A percentile compares a stretch with the other conserved stretches of the same genome.
phyloP scores from a whole-genome alignment of 495 filamentous ascomycete species.

The Penicillium goetzii region DNA sequence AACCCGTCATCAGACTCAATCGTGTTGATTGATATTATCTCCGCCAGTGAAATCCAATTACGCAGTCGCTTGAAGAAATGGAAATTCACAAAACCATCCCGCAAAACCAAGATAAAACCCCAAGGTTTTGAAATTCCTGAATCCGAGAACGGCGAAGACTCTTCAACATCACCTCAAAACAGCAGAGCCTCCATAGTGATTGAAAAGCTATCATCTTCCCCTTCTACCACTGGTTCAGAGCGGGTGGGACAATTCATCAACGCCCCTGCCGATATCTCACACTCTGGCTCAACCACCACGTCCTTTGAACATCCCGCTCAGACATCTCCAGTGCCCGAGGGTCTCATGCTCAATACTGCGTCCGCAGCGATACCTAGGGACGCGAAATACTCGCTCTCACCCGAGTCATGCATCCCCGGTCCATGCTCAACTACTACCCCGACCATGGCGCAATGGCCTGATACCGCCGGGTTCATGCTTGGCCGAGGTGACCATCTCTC shows the following conservation, averaged over 20 bases:
- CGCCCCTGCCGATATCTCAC: constrained; percentile 21
- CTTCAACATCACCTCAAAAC: constrained; percentile 28
- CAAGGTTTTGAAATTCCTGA: constrained; percentile 27
- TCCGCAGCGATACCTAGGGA: constrained; percentile 32
- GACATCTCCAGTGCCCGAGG: constrained; percentile 30
- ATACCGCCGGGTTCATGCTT: no score
- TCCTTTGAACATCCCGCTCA: constrained; percentile 39
- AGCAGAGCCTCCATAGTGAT: constrained; percentile 15
- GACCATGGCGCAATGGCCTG: constrained; percentile 25
- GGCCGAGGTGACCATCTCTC: no score
- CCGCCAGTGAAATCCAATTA: constrained; percentile 48
- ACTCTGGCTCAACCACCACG: constrained; percentile 28
- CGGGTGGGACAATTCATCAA: constrained; percentile 26
- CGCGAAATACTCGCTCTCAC: constrained; percentile 32
- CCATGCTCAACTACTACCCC: constrained; percentile 19
- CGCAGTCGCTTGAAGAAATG: constrained; percentile 54
- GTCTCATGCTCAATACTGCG: constrained; percentile 28
- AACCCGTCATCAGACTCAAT: no score
- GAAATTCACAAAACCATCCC: constrained; percentile 54
- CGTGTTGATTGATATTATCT: not conserved
- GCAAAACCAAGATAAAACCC: constrained; percentile 51
- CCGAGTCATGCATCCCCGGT: constrained; percentile 33
- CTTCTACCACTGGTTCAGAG: constrained; percentile 12
- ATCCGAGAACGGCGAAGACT: constrained; percentile 35
- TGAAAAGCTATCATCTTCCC: constrained; percentile 8